phyloP scores from a whole-genome alignment of 2,329 filamentous ascomycete species.

The Hypoxylon sp. region DNA sequence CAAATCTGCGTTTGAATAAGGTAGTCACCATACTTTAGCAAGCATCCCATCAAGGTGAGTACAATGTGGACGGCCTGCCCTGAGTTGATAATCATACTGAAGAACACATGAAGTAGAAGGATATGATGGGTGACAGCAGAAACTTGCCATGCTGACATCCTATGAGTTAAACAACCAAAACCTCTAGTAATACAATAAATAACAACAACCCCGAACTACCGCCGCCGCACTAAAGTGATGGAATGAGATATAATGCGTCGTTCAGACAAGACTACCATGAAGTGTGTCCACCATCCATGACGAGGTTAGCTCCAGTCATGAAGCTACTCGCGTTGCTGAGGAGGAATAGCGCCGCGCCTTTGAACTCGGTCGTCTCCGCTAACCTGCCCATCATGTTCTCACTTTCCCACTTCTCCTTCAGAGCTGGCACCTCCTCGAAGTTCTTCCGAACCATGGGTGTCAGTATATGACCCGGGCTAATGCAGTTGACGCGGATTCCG shows the following conservation, averaged over 20 bases:
- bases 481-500: slow-evolving; percentile 77
- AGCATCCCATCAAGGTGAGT: not conserved
- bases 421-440: slow-evolving; percentile 76
- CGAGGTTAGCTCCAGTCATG: slow-evolving; percentile 59
- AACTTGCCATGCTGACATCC: not conserved
- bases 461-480: slow-evolving; percentile 77
- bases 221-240: not conserved
- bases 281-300: slow-evolving; percentile 47
- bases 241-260: not conserved
- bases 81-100: not conserved
- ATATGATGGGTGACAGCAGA: too few species aligned
- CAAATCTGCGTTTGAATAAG: too few species aligned
- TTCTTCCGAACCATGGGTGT: slow-evolving; percentile 81
- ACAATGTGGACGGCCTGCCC: not conserved
- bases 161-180: not conserved
- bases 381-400: slow-evolving; percentile 82
- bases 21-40: not conserved
- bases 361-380: slow-evolving; percentile 71
- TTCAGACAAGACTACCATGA: slow-evolving; percentile 34
- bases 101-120: too few species aligned
- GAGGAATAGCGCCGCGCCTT: slow-evolving; percentile 72
- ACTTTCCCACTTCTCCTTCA: slow-evolving; percentile 72
- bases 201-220: not conserved
- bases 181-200: slow-evolving; percentile 10
- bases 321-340: slow-evolving; percentile 74